Percentiles rank a stretch among this genome's conserved stretches.
Conservation (phyloP, 2,329 filamentous ascomycete genomes). For the Fusarium devonianum region DNA sequence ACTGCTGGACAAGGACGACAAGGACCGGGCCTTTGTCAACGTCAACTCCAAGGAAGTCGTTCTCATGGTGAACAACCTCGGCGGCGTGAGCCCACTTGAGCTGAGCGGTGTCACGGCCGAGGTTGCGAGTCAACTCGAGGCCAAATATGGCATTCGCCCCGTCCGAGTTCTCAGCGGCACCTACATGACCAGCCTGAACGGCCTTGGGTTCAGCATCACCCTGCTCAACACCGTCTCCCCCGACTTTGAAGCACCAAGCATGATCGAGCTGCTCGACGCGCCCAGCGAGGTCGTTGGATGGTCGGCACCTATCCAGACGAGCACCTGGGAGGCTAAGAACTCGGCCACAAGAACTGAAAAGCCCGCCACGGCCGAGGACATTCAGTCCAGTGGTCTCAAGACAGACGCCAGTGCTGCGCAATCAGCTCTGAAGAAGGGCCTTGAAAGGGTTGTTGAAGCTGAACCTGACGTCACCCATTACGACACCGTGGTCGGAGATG, state of each 20-base stretch:
- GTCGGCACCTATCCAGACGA: conserved; percentile 67
- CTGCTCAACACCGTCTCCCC: conserved; percentile 69
- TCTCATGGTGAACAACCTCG: conserved; percentile 77
- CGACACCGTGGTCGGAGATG: conserved; percentile 87
- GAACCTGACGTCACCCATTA: conserved; percentile 77
- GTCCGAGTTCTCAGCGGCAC: conserved; percentile 72
- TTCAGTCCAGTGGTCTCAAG: conserved; percentile 57
- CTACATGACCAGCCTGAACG: conserved; percentile 82
- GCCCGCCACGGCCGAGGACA: conserved; percentile 42
- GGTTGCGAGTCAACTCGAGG: conserved; percentile 68
- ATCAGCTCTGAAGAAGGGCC: conserved; percentile 61
- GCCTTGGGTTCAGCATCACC: conserved; percentile 76
- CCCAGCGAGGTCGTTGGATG: conserved; percentile 75
- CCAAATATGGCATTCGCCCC: conserved; percentile 65
- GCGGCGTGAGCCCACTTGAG: conserved; percentile 75
- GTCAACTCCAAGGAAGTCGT: conserved; percentile 71
- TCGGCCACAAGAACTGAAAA: conserved; percentile 54
- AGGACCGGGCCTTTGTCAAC: conserved; percentile 73
- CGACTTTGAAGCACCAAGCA: conserved; percentile 64
- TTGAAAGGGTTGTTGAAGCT: conserved; percentile 68
- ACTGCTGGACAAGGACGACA: conserved; percentile 70
- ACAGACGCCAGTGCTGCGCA: conserved; percentile 61
- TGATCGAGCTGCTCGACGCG: conserved; percentile 75
- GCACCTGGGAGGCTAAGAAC: conserved; percentile 69
- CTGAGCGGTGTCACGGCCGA: conserved; percentile 75